phyloP scores from a whole-genome alignment of 2,329 filamentous ascomycete species.

The Madurella fahalii region DNA sequence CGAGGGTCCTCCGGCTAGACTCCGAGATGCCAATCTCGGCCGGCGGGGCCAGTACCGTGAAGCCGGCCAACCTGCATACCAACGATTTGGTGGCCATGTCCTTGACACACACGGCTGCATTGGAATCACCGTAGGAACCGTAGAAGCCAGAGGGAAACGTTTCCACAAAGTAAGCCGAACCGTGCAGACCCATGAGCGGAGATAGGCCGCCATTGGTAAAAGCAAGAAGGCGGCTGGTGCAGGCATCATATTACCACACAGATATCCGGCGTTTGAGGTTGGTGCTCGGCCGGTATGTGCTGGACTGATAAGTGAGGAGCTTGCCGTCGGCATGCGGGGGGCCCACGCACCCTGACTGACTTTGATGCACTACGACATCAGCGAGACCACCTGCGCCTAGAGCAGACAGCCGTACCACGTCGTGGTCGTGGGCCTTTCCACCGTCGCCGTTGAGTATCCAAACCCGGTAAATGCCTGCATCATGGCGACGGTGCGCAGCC shows the following conservation, averaged over 20 bases:
- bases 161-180: constrained; percentile 34
- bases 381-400: not conserved
- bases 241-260: too few relatives aligned
- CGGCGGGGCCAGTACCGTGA: not conserved
- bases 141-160: constrained; percentile 19
- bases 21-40: not conserved
- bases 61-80: not conserved
- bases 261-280: too few relatives aligned
- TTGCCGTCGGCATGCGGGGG: too few relatives aligned
- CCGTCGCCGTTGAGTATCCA: not conserved
- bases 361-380: not conserved
- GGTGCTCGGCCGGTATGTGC: too few relatives aligned
- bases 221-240: too few relatives aligned
- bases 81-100: not conserved
- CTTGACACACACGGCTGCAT: not conserved
- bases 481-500: not conserved
- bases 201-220: too few relatives aligned
- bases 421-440: not conserved
- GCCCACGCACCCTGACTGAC: too few relatives aligned
- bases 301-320: too few relatives aligned
- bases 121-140: not conserved
- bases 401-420: not conserved
- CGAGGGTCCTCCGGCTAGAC: too few relatives aligned
- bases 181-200: too few relatives aligned
- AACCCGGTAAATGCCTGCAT: not conserved